These are phyloP conservation scores for Ganoderma sp. DNA, from an alignment of 1,284 basidiomycete species.

Conservation along the genomic window DNA sequence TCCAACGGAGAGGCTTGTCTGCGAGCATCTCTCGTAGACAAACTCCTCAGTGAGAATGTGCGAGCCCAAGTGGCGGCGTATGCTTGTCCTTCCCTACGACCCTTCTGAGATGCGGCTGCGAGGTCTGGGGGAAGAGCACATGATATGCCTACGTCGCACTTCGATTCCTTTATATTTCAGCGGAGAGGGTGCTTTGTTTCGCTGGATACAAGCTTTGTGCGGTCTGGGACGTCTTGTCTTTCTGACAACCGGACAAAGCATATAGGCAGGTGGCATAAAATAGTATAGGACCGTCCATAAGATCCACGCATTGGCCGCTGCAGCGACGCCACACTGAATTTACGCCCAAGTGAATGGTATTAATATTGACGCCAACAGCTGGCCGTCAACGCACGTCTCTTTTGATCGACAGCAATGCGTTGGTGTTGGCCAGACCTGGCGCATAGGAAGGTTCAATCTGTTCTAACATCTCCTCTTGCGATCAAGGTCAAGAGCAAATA, in stretches of 20 bases:
- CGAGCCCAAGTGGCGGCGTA: background rate
- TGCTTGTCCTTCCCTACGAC: background rate
- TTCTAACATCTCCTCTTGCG: background rate
- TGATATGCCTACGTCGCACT: no score
- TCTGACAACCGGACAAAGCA: background rate
- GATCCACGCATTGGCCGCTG: no score
- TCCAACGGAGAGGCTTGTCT: background rate
- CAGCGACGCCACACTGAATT: no score
- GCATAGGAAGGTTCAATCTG: background rate
- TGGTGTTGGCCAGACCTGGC: background rate
- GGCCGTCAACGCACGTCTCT: no score
- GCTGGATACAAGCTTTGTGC: background rate
- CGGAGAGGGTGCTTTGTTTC: background rate
- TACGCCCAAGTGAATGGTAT: no score
- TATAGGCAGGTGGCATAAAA: background rate
- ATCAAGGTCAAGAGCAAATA: background rate
- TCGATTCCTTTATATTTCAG: background rate
- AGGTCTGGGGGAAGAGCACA: no score
- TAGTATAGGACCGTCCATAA: background rate
- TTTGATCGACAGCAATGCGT: no score
- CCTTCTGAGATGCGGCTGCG: background rate
- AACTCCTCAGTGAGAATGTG: slow-evolving; percentile 1
- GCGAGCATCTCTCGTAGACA: slow-evolving; percentile 2
- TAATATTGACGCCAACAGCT: no score
- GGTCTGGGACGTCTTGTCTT: background rate